phyloP scores from a whole-genome alignment of 1,284 basidiomycete species.

The Boletus sp. region DNA sequence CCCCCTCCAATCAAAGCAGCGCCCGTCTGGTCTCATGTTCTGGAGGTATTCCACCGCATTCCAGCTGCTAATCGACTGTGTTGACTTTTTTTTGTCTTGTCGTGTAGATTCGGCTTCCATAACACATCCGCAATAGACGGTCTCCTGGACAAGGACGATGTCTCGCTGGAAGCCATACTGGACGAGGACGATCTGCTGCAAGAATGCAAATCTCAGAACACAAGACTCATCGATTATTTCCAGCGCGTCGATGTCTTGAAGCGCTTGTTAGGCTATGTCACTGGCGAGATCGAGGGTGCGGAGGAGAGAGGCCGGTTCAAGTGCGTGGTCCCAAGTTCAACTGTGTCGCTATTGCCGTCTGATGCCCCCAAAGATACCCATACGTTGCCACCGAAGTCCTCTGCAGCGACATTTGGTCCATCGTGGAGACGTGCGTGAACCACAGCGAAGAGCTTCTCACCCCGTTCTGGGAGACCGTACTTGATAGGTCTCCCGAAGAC shows the following conservation, averaged over 20 bases:
- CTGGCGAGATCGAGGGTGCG: slow-evolving; percentile 77
- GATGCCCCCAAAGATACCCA: slow-evolving; percentile 67
- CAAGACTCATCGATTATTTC: slow-evolving; percentile 82
- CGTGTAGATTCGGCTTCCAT: slow-evolving; percentile 75
- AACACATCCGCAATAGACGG: slow-evolving; percentile 80
- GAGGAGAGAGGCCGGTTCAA: slow-evolving; percentile 69
- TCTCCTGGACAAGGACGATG: slow-evolving; percentile 79
- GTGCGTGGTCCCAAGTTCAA: slow-evolving; percentile 45
- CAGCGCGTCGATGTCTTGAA: slow-evolving; percentile 77
- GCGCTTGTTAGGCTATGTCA: slow-evolving; percentile 78
- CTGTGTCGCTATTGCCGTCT: slow-evolving; percentile 3
- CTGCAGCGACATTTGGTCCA: slow-evolving; percentile 92
- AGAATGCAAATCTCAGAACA: slow-evolving; percentile 95
- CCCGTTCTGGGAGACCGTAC: slow-evolving; percentile 91
- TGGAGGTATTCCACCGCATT: slow-evolving; percentile 36
- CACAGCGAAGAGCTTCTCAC: slow-evolving; percentile 66
- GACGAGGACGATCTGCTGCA: slow-evolving; percentile 93
- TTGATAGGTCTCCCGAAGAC: slow-evolving; percentile 75
- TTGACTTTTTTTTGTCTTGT: slow-evolving; percentile 9
- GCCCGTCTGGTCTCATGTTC: slow-evolving; percentile 35
- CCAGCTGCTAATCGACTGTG: background rate
- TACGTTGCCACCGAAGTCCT: slow-evolving; percentile 94
- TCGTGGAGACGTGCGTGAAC: slow-evolving; percentile 85
- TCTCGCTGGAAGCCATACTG: slow-evolving; percentile 83
- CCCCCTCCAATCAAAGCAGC: slow-evolving; percentile 13